Evolutionary conservation across 2,329 filamentous ascomycete genomes (phyloP), one percentile per base, ranked within the genome.

Genomic region (Penicillium sp.): DNA sequence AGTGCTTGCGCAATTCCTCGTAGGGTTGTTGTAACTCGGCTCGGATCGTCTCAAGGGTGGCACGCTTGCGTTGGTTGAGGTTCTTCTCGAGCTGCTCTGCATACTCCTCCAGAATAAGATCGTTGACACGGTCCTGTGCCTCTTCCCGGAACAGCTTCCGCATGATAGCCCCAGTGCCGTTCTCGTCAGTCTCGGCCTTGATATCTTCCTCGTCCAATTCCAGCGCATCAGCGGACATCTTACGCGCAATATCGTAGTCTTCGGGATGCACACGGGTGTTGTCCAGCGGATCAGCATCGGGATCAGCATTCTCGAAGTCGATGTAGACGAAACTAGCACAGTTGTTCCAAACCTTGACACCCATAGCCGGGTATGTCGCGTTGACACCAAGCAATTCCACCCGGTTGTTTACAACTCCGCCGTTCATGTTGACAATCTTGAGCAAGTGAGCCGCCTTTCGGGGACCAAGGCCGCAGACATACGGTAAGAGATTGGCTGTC

Each of bases 171-270:
- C 90, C 92, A 0, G 89, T 83, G 0, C 94, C 94, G 62, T 92
- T 91, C 70, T 97, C 91, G 64, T 96, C 91, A 6, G 89, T 89
- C 77, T 97, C 93, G 1, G 90, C 91, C 76, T 96, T 95, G 72
- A 99, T 91, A 69, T 99, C 94, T 78, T 99, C 94, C 77, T 99
- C 94, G 67, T 99, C 94, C 65, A 99, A 83, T 72, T 97, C 93
- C 48, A 99, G 81, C 17, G 94, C 94, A 80, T 99, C 94, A 4
- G 94, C 94, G 21, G 94, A 94, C 89, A 99, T 97, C 78, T 99
- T 99, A 67, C 93, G 90, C 49, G 92, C 94, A 61, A 99, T 88
- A 67, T 99, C 94, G 75, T 99, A 99, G 73, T 99, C 94, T 79
- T 99, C 94, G 1, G 94, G 94, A 70, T 99, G 94, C 19, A 99